A percentile compares a stretch with the other conserved stretches of the same genome.
Conservation (phyloP, 768 basidiomycete species). For the Boletus sp. region DNA sequence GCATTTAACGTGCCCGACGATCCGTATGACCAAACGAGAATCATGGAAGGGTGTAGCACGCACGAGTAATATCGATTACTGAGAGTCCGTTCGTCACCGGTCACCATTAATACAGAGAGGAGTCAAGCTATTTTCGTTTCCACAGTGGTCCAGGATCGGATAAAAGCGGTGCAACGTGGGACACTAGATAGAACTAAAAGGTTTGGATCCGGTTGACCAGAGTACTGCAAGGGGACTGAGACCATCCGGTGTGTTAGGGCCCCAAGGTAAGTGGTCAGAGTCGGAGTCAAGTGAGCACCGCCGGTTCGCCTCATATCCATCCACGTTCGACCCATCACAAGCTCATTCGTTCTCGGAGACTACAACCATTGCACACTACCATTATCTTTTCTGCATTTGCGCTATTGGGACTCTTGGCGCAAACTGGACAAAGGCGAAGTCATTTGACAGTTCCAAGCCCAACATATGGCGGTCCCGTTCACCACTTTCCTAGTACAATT, state of each 20-base stretch:
- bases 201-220: not conserved
- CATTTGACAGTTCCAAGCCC: not conserved
- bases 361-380: not conserved
- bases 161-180: not conserved
- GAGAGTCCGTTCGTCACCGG: not conserved
- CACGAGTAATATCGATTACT: not conserved
- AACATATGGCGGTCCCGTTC: conserved; percentile 44
- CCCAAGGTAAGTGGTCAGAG: too few relatives aligned
- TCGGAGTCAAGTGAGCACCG: not conserved
- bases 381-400: too few relatives aligned
- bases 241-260: too few relatives aligned
- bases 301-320: too few relatives aligned
- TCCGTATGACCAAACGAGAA: not conserved
- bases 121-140: not conserved
- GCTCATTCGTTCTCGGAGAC: not conserved
- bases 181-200: not conserved
- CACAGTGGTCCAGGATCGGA: not conserved
- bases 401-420: not conserved
- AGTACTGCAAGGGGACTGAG: not conserved
- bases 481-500: conserved; percentile 58
- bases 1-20: not conserved
- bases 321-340: not conserved
- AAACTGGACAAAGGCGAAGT: not conserved
- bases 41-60: not conserved
- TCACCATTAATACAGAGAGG: not conserved